A percentile compares a stretch with the other conserved stretches of the same genome.
These are phyloP conservation scores for Candida ascalaphidarum DNA, from an alignment of 805 yeast genomes.

Conservation along the genomic window DNA sequence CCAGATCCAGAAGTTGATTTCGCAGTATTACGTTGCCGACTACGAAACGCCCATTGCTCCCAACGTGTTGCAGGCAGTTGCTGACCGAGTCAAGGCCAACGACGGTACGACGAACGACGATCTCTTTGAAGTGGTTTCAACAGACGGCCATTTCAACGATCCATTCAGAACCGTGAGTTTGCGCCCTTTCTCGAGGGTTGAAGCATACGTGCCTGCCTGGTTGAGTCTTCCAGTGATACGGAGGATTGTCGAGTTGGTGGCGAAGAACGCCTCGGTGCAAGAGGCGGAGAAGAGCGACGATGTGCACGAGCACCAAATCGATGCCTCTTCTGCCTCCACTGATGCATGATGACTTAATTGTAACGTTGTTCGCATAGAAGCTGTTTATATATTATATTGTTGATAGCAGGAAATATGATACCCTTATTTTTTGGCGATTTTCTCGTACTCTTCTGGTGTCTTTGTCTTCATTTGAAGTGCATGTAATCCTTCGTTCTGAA, in stretches of 20 bases:
- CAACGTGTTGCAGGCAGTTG: conserved; percentile 70
- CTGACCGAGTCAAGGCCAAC: conserved; percentile 61
- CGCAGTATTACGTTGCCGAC: conserved; percentile 86
- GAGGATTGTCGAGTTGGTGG: conserved; percentile 80
- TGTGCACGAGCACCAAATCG: no score
- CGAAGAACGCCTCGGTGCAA: conserved; percentile 71
- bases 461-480: conserved; percentile 82
- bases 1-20: conserved; percentile 88
- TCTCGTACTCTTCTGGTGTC: conserved; percentile 46
- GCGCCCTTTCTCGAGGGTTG: conserved; percentile 72
- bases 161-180: conserved; percentile 70
- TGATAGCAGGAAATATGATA: no score
- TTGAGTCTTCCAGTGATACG: conserved; percentile 82
- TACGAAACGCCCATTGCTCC: conserved; percentile 89
- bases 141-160: conserved; percentile 72
- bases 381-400: no score
- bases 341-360: no score
- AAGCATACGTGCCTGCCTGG: conserved; percentile 94
- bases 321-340: no score
- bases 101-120: conserved; percentile 48
- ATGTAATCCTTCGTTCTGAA: conserved; percentile 67
- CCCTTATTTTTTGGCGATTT: no score
- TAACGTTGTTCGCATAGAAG: no score
- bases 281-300: conserved; percentile 22
- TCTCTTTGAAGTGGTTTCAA: conserved; percentile 60